A percentile compares a stretch with the other conserved stretches of the same genome.
Evolutionary conservation across 352 stramenopile species (phyloP).

Genomic region (Phytophthora citrophthora): DNA sequence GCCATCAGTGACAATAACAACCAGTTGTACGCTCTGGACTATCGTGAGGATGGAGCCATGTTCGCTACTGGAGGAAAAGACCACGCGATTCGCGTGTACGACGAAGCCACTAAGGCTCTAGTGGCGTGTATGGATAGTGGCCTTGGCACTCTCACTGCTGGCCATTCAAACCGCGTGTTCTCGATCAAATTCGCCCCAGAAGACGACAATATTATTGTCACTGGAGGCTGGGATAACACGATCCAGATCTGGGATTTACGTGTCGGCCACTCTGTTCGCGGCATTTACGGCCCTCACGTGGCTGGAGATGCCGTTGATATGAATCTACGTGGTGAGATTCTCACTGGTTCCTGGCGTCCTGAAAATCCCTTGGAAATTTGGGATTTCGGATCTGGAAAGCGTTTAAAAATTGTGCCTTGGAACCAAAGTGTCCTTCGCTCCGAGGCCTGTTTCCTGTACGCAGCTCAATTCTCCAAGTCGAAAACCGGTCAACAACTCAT

Average conservation of each 20-base stretch:
- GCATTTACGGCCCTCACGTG: conserved; percentile 93
- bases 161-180: conserved; percentile 94
- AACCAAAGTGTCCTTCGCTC: conserved; percentile 80
- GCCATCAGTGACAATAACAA: conserved; percentile 89
- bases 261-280: conserved; percentile 84
- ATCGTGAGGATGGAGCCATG: conserved; percentile 80
- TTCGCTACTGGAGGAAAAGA: conserved; percentile 92
- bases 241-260: conserved; percentile 93
- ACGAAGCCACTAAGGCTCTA: conserved; percentile 89
- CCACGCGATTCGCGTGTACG: conserved; percentile 84
- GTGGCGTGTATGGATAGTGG: conserved; percentile 74
- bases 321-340: conserved; percentile 74
- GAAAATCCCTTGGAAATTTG: conserved; percentile 92
- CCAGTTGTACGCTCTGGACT: conserved; percentile 92
- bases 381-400: conserved; percentile 89
- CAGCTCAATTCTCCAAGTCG: conserved; percentile 87
- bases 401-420: conserved; percentile 81
- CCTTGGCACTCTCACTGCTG: conserved; percentile 66
- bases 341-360: conserved; percentile 92
- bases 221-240: conserved; percentile 93
- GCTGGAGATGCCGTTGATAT: conserved; percentile 81
- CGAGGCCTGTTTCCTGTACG: conserved; percentile 90
- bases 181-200: conserved; percentile 89
- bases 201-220: conserved; percentile 85
- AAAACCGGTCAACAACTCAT: conserved; percentile 68